These are phyloP conservation scores for Ascochyta lentis DNA, from an alignment of 2,329 filamentous ascomycete species.

Conservation along the genomic window DNA sequence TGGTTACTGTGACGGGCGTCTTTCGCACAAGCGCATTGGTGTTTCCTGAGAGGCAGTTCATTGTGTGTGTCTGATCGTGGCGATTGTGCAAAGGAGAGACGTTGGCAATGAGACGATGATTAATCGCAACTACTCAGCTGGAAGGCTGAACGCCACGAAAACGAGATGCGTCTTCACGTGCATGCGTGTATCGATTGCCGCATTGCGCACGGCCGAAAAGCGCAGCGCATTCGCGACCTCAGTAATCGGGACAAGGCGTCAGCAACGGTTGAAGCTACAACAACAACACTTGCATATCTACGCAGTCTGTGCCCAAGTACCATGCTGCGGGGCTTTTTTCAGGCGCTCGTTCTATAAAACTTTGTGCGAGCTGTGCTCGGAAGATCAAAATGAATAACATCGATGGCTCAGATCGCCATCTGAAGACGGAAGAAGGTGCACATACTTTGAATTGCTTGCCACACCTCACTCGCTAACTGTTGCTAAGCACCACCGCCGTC, in stretches of 20 bases:
- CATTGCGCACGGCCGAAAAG: constrained; percentile 10
- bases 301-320: background rate
- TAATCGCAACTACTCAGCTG: background rate
- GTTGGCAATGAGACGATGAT: background rate
- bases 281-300: background rate
- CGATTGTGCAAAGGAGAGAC: background rate
- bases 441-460: background rate
- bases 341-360: background rate
- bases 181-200: constrained; percentile 1
- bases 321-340: background rate
- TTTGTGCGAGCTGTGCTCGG: background rate
- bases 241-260: background rate
- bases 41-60: too few species aligned
- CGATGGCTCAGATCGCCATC: constrained; percentile 62
- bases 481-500: constrained; percentile 69
- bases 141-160: background rate
- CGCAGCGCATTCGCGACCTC: constrained; percentile 8
- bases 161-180: constrained; percentile 4
- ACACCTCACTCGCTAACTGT: constrained; percentile 6
- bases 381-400: constrained; percentile 66
- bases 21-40: too few species aligned
- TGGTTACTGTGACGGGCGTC: too few species aligned
- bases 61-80: too few species aligned
- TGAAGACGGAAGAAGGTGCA: constrained; percentile 46
- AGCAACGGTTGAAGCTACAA: background rate